Base-by-base conservation (phyloP, 257 asterid species). In the Phtheirospermum japonicum region DNA sequence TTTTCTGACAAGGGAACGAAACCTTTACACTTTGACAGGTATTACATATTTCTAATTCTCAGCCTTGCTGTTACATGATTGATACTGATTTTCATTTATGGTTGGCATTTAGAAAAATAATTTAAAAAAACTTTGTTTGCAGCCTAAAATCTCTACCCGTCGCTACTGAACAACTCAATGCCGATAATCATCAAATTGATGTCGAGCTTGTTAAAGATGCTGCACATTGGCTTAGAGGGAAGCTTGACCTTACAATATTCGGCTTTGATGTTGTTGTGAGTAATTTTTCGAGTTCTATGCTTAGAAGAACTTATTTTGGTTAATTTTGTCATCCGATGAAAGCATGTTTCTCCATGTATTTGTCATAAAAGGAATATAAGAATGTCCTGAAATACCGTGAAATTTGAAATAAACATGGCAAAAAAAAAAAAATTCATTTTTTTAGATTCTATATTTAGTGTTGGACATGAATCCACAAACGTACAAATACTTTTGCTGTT, bases 211-310 rank as follows among this genome's bases (percentile, higher is more conserved):
- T 93, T 52, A 85, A 77, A 11, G 70, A 57, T 71, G 96, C 97
- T 20, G 92, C 96, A 56, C 69, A 79, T 63, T 87, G 90, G 88
- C 90, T 89, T 56, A 77, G 94, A 77, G 73, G 71, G 72, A 72
- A 58, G 31, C 96, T 93, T 39, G 78, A 82, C 71, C 97, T 93
- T 66, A 89, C 96, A 42, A 76, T 93, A 64, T 81, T 93, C 34
- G 99, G 99, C 66, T 93, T 93, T 71, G 99, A 89, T 72, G 92
- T 89, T 37, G 95, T 91, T 51, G 96, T 91, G 75, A 84, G 96
- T 83, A 62, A 56, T 56, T 49, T 6, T 36, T 26, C 28, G 1
- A 50, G 51, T 42, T 71, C 68, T 52, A 50, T 52, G 56, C 62
- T 36, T 23, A 37, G 10, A 19, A 32, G n/a, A 28, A 30, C 10